Evolutionary conservation across 2,329 filamentous ascomycete species (phyloP).

Genomic region (Diplodia scrobiculata): DNA sequence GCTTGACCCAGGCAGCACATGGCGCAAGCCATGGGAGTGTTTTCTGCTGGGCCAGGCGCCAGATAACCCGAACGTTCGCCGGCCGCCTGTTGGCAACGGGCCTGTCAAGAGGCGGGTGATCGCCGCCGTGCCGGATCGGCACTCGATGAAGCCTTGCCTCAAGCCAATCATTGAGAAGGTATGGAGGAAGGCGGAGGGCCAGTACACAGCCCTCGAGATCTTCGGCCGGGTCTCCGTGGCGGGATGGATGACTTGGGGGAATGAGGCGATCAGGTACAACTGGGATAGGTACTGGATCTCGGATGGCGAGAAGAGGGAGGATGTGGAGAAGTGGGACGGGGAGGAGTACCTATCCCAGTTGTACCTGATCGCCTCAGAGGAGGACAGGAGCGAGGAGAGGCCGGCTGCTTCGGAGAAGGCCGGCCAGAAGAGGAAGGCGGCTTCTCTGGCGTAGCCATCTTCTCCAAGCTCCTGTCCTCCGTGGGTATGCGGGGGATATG

Average conservation of each 20-base stretch:
- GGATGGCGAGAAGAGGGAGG: background rate
- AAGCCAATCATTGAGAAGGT: slow-evolving; percentile 62
- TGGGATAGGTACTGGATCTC: slow-evolving; percentile 56
- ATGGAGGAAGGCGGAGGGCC: slow-evolving; percentile 38
- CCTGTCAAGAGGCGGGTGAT: slow-evolving; percentile 59
- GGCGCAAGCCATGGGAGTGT: slow-evolving; percentile 77
- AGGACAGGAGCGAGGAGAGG: background rate
- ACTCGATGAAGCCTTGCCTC: slow-evolving; percentile 77
- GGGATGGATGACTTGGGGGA: slow-evolving; percentile 78
- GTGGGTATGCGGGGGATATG: background rate
- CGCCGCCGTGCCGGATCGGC: slow-evolving; percentile 70
- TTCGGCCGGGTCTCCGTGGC: slow-evolving; percentile 74
- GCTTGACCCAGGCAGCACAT: slow-evolving; percentile 60
- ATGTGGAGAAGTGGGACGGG: background rate
- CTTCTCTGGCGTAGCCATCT: background rate
- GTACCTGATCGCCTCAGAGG: background rate
- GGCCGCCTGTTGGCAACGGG: background rate
- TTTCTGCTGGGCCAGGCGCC: slow-evolving; percentile 53
- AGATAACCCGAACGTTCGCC: slow-evolving; percentile 26
- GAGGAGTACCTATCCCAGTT: background rate
- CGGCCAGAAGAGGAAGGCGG: slow-evolving; percentile 1
- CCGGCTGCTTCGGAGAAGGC: background rate
- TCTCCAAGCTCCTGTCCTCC: background rate
- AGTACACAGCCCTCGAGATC: slow-evolving; percentile 67
- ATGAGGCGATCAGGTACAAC: slow-evolving; percentile 73